Evolutionary conservation across 306 rosid species (phyloP), one percentile per base, ranked within the genome.

Genomic region (Vicia faba): DNA sequence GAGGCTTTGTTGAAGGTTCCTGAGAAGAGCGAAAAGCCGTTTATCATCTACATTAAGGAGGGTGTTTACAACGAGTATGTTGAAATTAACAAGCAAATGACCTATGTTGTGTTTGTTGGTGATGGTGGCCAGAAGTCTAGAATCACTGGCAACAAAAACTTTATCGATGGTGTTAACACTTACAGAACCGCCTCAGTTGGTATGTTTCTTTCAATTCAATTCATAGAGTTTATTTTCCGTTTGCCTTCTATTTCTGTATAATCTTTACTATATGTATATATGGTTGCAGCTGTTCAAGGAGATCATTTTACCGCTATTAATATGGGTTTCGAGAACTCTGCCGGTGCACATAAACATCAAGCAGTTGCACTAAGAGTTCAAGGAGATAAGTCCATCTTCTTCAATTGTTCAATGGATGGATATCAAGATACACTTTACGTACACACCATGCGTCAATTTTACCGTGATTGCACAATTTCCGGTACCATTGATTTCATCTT

Each of bases 401-500:
- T 66, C 80, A 81, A 72, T 11, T 90, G 96, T 39, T 26, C 78
- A 0, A 78, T 90, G 82, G 89, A 85, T 14, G 96, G 83, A 4
- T 65, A 65, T 3, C 70, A 65, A 46, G 70, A 65, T 16, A 65
- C 70, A 65, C 70, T 65, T 9, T 85, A 85, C 61, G 82, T 58
- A 0, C 95, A 90, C 79, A 58, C 88, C 39, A 56, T 76, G 73
- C 87, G 95, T 19, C 96, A 90, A 15, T 90, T 75, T 83, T 90
- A 87, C 65, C 45, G 82, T 0, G 92, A 90, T 5, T 87, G 92
- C 78, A 72, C 61, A 19, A 39, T 90, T 55, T 85, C 95, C 0
- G 96, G 95, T 3, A 87, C 96, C 44, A 79, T 87, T 13, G 95
- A 90, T 74, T 90, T 87, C 11, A 54, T 90, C 6, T 87, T 90